Percentiles rank a stretch among this genome's conserved stretches.
phyloP scores from a whole-genome alignment of 1,139 yeast species.

The Geotrichum aggregatum region DNA sequence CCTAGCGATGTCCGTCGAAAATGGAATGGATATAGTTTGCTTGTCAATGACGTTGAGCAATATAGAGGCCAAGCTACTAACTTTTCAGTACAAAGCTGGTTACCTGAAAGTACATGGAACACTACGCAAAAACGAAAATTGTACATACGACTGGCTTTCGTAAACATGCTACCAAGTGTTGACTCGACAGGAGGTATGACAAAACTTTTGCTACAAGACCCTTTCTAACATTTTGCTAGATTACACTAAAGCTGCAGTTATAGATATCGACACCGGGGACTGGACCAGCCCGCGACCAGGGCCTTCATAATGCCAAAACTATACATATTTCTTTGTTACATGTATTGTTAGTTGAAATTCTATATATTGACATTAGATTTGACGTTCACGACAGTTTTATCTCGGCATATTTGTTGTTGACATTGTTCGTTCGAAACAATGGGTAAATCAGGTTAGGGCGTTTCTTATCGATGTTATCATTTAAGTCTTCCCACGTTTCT shows the following conservation, averaged over 20 bases:
- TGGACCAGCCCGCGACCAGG: slow-evolving; percentile 27
- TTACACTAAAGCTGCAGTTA: slow-evolving; percentile 30
- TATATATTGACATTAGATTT: too few relatives aligned
- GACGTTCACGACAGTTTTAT: too few relatives aligned
- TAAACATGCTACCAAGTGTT: slow-evolving; percentile 20
- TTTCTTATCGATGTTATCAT: not conserved
- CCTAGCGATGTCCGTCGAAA: not conserved
- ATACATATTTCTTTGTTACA: too few relatives aligned
- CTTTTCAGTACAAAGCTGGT: slow-evolving; percentile 33
- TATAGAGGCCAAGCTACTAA: slow-evolving; percentile 48
- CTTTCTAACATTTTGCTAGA: slow-evolving; percentile 15
- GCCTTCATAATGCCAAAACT: slow-evolving; percentile 23
- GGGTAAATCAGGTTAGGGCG: not conserved
- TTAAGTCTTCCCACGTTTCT: not conserved
- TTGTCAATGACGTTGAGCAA: slow-evolving; percentile 76
- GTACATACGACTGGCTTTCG: slow-evolving; percentile 33
- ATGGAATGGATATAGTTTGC: slow-evolving; percentile 53
- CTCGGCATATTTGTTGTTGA: too few relatives aligned
- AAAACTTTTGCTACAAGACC: not conserved
- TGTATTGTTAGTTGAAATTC: too few relatives aligned
- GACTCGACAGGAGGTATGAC: slow-evolving; percentile 27
- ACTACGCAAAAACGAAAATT: slow-evolving; percentile 16
- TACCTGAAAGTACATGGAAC: slow-evolving; percentile 17
- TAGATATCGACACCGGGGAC: slow-evolving; percentile 24
- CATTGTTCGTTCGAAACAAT: too few relatives aligned